Conservation (phyloP, 2,329 filamentous ascomycete genomes). For the Aspergillus neotritici region DNA sequence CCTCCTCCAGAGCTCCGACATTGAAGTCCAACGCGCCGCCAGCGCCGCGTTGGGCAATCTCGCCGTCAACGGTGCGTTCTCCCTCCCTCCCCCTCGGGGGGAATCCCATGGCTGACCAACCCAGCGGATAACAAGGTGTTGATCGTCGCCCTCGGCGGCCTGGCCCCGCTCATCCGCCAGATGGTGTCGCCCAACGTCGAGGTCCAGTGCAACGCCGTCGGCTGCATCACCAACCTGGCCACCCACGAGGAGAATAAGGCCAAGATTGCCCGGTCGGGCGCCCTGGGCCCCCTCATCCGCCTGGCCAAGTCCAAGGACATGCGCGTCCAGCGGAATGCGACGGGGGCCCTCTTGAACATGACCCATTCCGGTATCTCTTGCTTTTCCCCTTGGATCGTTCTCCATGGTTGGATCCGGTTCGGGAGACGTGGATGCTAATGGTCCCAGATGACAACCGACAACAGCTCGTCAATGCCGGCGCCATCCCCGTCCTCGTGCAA, state of each 20-base stretch:
- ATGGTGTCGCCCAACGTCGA: constrained; percentile 98
- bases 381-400: constrained; percentile 16
- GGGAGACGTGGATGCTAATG: no score
- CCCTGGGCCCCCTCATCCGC: constrained; percentile 80
- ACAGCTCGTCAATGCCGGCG: constrained; percentile 92
- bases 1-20: constrained; percentile 88
- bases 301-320: constrained; percentile 97
- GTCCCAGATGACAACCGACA: constrained; percentile 85
- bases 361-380: constrained; percentile 76
- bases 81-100: constrained; percentile 9
- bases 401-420: no score
- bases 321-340: constrained; percentile 96
- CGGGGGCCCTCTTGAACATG: constrained; percentile 95
- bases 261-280: constrained; percentile 92
- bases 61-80: constrained; percentile 75
- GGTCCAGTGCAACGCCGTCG: constrained; percentile 97
- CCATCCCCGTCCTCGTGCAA: constrained; percentile 95
- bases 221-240: constrained; percentile 95
- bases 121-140: constrained; percentile 97
- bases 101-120: constrained; percentile 37
- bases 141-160: constrained; percentile 86
- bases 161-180: constrained; percentile 88
- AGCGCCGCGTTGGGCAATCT: constrained; percentile 94
- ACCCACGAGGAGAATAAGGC: constrained; percentile 99
- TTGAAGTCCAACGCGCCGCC: constrained; percentile 93